These are phyloP conservation scores for Echium plantagineum DNA, from an alignment of 257 asterid genomes.

Conservation along the genomic window DNA sequence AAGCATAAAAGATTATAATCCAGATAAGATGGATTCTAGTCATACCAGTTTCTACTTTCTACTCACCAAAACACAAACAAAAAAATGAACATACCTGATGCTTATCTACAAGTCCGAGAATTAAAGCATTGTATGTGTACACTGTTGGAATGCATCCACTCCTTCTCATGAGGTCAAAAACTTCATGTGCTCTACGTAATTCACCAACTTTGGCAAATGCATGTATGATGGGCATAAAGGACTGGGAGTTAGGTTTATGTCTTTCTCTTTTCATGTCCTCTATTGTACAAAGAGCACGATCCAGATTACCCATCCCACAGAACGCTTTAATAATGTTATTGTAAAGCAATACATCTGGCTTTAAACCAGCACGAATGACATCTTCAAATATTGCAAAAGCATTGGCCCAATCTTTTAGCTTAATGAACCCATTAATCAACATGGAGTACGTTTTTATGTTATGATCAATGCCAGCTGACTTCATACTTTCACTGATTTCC, in stretches of 20 bases:
- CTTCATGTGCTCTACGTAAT: conserved; percentile 49
- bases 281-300: conserved; percentile 73
- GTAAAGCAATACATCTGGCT: conserved; percentile 87
- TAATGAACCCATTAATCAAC: conserved; percentile 86
- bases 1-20: neutral
- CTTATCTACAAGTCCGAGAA: conserved; percentile 86
- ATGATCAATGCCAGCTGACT: conserved; percentile 57
- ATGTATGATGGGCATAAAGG: conserved; percentile 90
- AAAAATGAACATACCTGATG: conserved; percentile 42
- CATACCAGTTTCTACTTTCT: neutral
- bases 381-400: conserved; percentile 93
- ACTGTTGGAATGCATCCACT: conserved; percentile 91
- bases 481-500: conserved; percentile 76
- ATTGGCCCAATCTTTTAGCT: conserved; percentile 89
- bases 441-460: conserved; percentile 94
- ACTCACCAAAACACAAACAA: no score
- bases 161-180: conserved; percentile 78
- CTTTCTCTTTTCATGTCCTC: conserved; percentile 85
- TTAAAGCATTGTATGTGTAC: conserved; percentile 72
- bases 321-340: conserved; percentile 77
- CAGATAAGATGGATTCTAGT: neutral
- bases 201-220: conserved; percentile 77
- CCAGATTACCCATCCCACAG: conserved; percentile 92
- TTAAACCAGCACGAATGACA: conserved; percentile 60
- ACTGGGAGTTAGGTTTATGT: conserved; percentile 62